Evolutionary conservation across 768 basidiomycete genomes (phyloP).

Genomic region (Termitomyces sp.): DNA sequence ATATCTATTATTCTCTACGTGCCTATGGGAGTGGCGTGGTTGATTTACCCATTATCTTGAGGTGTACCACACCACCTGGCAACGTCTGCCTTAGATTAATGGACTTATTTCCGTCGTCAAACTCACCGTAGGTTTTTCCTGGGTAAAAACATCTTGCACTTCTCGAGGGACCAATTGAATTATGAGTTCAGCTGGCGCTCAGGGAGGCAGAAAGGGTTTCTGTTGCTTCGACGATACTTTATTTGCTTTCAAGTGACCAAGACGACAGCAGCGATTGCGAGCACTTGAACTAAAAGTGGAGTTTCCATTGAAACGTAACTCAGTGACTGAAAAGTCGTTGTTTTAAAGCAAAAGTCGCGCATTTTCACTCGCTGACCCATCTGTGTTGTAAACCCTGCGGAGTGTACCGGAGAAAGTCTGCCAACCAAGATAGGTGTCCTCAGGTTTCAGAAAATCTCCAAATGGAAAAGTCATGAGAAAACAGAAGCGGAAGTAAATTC

Average conservation of each 20-base stretch:
- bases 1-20: neutral
- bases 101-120: neutral
- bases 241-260: neutral
- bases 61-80: conserved; percentile 20
- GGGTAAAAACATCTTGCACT: conserved; percentile 25
- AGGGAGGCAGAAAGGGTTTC: conserved; percentile 20
- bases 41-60: conserved; percentile 20
- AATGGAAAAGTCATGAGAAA: neutral
- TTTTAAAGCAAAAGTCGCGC: neutral
- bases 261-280: neutral
- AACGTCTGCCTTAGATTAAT: neutral
- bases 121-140: conserved; percentile 28
- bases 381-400: neutral
- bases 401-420: no score
- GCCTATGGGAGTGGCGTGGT: conserved; percentile 7
- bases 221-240: neutral
- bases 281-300: neutral
- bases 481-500: neutral
- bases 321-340: neutral
- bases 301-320: neutral
- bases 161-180: conserved; percentile 27
- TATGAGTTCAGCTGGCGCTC: conserved; percentile 31
- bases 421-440: neutral
- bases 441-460: neutral
- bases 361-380: neutral